Evolutionary conservation across 1,139 yeast genomes (phyloP).

Genomic region (Sugiyamaella novakii): DNA sequence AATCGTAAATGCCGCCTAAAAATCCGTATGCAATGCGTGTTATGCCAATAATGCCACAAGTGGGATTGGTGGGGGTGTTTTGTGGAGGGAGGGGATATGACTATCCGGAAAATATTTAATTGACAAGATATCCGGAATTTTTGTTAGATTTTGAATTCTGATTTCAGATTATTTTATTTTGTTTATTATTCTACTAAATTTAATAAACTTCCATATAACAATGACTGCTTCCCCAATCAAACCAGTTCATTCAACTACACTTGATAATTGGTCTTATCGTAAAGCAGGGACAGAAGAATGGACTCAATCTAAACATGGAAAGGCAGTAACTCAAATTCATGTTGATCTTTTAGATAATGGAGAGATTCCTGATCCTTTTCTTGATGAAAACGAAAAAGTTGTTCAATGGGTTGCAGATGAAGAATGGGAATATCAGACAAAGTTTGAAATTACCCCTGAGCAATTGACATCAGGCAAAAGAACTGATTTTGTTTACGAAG

Average conservation of each 20-base stretch:
- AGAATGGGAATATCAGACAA: conserved; percentile 37
- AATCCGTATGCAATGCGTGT: neutral
- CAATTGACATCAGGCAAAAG: conserved; percentile 14
- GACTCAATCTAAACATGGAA: conserved; percentile 29
- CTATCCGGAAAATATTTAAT: too few relatives aligned
- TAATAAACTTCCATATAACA: too few relatives aligned
- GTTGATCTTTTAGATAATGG: conserved; percentile 45
- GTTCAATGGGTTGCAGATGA: conserved; percentile 53
- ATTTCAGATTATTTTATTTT: too few relatives aligned
- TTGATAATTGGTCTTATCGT: conserved; percentile 31
- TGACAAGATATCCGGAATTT: too few relatives aligned
- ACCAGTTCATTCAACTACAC: conserved; percentile 14
- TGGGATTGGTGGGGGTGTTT: neutral
- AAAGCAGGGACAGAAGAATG: conserved; percentile 30
- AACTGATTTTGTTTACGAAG: conserved; percentile 46
- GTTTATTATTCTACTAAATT: too few relatives aligned
- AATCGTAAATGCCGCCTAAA: neutral
- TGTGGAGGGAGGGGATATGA: neutral
- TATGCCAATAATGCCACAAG: neutral
- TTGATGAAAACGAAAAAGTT: conserved; percentile 45
- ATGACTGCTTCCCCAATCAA: conserved; percentile 12
- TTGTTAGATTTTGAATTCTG: too few relatives aligned
- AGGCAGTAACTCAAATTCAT: conserved; percentile 44
- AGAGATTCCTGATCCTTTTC: conserved; percentile 50
- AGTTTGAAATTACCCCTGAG: conserved; percentile 26